These are phyloP conservation scores for Capsicum rhomboideum DNA, from an alignment of 257 asterid species.

Conservation along the genomic window DNA sequence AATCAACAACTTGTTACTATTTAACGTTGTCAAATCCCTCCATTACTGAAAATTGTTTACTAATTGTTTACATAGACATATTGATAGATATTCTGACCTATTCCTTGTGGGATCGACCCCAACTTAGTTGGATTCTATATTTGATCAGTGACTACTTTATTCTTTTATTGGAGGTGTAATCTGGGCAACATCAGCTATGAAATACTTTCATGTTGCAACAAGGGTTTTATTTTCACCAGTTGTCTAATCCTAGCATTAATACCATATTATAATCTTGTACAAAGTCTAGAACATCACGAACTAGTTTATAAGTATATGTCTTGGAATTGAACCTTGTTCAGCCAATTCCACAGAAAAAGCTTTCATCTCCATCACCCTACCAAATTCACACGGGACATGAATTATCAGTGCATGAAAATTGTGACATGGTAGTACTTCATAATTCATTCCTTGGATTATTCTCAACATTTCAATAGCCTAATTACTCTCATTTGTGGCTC, in stretches of 20 bases:
- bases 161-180: too few species aligned
- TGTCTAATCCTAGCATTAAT: constrained; percentile 38
- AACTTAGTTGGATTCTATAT: too few species aligned
- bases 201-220: background rate
- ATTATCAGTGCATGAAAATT: constrained; percentile 73
- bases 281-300: constrained; percentile 34
- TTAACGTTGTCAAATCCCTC: too few species aligned
- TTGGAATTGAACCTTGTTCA: constrained; percentile 65
- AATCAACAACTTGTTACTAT: too few species aligned
- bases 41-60: too few species aligned
- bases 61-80: too few species aligned
- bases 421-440: constrained; percentile 55
- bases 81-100: too few species aligned
- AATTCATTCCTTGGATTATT: constrained; percentile 51
- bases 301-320: constrained; percentile 60
- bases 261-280: constrained; percentile 42
- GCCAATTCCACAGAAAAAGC: constrained; percentile 58
- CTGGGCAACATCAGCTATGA: too few species aligned
- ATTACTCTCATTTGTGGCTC: constrained; percentile 75
- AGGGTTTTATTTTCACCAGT: constrained; percentile 54
- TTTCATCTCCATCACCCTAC: constrained; percentile 59
- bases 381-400: constrained; percentile 73
- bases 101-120: too few species aligned
- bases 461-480: constrained; percentile 74
- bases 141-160: too few species aligned